Conservation (phyloP, 1,284 basidiomycete species). For the Cutaneotrichosporon mucoides region DNA sequence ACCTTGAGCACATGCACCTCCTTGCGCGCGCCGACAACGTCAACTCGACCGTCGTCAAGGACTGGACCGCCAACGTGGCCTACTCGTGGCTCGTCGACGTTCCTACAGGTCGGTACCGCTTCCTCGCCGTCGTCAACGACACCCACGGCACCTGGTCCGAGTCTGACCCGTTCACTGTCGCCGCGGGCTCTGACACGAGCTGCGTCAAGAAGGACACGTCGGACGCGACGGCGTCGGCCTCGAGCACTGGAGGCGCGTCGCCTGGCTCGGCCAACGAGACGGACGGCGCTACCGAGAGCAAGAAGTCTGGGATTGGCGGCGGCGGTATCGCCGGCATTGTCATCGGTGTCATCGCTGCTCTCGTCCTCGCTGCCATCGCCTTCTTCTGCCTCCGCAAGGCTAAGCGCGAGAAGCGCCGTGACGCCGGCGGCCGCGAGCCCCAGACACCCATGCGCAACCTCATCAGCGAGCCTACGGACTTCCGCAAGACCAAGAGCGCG, state of each 20-base stretch:
- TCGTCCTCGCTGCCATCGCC: conserved; percentile 22
- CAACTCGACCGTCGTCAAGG: conserved; percentile 25
- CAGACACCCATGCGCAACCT: conserved; percentile 2
- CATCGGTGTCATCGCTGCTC: conserved; percentile 31
- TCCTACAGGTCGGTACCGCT: conserved; percentile 34
- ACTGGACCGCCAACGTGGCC: conserved; percentile 19
- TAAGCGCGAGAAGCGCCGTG: neutral
- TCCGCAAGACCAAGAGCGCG: conserved; percentile 12
- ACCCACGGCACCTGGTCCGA: neutral
- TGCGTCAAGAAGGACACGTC: conserved; percentile 21
- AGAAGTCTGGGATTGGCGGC: conserved; percentile 19
- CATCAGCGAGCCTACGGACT: conserved; percentile 10
- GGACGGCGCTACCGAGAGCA: neutral
- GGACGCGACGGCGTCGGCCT: neutral
- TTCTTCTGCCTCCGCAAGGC: conserved; percentile 21
- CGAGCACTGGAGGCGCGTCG: neutral
- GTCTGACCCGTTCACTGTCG: conserved; percentile 24
- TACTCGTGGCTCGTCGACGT: conserved; percentile 25
- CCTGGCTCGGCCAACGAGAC: neutral
- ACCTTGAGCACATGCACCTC: too few relatives aligned
- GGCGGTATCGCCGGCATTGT: conserved; percentile 44
- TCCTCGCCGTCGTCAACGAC: conserved; percentile 25
- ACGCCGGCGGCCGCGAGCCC: neutral
- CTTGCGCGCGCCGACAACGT: neutral
- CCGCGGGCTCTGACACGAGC: conserved; percentile 24